Base-by-base conservation (phyloP, 208 protist species). In the Trypanosoma caninum region DNA sequence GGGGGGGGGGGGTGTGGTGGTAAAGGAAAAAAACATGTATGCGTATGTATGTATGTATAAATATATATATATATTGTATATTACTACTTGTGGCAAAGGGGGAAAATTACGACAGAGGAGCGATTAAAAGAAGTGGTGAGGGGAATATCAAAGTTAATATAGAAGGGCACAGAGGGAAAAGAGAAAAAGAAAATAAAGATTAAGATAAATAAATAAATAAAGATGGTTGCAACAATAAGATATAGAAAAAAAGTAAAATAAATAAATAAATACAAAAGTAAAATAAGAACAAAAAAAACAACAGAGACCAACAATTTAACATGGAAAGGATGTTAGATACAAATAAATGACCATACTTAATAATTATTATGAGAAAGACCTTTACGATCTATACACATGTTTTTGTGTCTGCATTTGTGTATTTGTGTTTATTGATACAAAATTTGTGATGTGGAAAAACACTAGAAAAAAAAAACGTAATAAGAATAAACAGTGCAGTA, bases 281-380 rank as follows among this genome's bases (percentile, higher is more conserved):
- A 4, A 51, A 14, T 31, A 56, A 56, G 18, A 56, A 20, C 10
- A 53, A 53, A 53, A 53, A 22, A n/a, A 48, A n/a, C 44, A 25
- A 7, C 11, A 48, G 7, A 48, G 7, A 48, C 51, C 13, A 41
- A 56, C n/a, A n/a, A n/a, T n/a, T n/a, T n/a, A 22, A 31, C 20
- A 22, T 7, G 20, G 18, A 27, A 52, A 27, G 13, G 11, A 27
- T 14, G 27, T 3, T 3, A 11, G 2, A 52, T 33, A 31, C 2
- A 31, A 28, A 52, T 33, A 27, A 22, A 52, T 25, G 46, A n/a
- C n/a, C n/a, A n/a, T n/a, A n/a, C n/a, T n/a, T n/a, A n/a, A n/a
- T n/a, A n/a, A n/a, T n/a, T n/a, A n/a, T n/a, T n/a, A n/a, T n/a
- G n/a, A n/a, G n/a, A n/a, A n/a, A n/a, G n/a, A n/a, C 23, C 13